phyloP scores from a whole-genome alignment of 306 rosid genomes.

The Datisca glomerata region DNA sequence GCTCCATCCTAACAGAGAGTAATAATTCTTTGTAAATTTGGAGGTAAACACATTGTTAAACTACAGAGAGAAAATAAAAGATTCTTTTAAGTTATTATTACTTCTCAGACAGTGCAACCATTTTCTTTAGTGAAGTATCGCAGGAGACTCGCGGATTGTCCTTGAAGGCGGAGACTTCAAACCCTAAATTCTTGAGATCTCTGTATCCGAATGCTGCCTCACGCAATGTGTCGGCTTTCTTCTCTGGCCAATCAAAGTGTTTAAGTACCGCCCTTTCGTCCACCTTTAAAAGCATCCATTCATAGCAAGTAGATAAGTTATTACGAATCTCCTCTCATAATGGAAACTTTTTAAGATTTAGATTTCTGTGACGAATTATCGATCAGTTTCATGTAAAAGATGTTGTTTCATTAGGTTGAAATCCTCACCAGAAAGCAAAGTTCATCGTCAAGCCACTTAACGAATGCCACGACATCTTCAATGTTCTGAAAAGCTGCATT shows the following conservation, averaged over 20 bases:
- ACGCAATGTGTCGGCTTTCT: slow-evolving; percentile 89
- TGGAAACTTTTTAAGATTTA: background rate
- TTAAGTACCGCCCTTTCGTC: slow-evolving; percentile 96
- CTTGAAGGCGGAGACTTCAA: slow-evolving; percentile 71
- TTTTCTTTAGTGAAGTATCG: slow-evolving; percentile 77
- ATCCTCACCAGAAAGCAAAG: slow-evolving; percentile 98
- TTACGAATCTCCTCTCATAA: background rate
- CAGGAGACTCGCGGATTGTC: slow-evolving; percentile 66
- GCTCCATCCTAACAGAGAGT: slow-evolving; percentile 65
- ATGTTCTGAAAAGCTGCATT: slow-evolving; percentile 70
- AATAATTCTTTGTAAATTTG: background rate
- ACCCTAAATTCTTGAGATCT: slow-evolving; percentile 78
- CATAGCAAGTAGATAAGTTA: background rate
- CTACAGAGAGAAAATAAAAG: background rate
- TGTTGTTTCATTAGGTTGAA: too few species aligned
- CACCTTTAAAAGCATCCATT: slow-evolving; percentile 36
- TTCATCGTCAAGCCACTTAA: slow-evolving; percentile 97
- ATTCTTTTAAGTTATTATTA: slow-evolving; percentile 20
- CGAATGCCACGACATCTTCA: slow-evolving; percentile 90
- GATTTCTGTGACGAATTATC: too few species aligned
- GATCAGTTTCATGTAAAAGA: too few species aligned
- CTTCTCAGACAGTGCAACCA: slow-evolving; percentile 90
- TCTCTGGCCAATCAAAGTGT: slow-evolving; percentile 98
- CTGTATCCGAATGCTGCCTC: slow-evolving; percentile 89
- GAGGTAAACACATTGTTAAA: background rate